Percentiles rank a stretch among this genome's conserved stretches.
phyloP scores from a whole-genome alignment of 1,139 yeast genomes.

The Wickerhamiella pararugosa region DNA sequence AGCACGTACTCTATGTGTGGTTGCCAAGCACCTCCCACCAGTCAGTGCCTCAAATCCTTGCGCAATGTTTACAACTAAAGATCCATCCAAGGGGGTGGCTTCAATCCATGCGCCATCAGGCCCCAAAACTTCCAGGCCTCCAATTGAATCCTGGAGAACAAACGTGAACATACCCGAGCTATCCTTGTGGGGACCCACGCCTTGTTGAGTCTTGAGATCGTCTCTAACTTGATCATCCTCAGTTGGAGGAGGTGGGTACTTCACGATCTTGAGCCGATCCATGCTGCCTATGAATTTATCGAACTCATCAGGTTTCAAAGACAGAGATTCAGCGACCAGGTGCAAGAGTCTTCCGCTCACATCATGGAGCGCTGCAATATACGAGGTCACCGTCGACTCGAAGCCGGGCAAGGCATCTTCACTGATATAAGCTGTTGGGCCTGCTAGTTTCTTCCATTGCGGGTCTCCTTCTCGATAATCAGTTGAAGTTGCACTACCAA shows the following conservation, averaged over 20 bases:
- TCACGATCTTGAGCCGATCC: slow-evolving; percentile 26
- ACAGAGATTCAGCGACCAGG: slow-evolving; percentile 42
- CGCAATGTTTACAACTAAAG: slow-evolving; percentile 27
- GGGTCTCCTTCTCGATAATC: slow-evolving; percentile 33
- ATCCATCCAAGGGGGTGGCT: slow-evolving; percentile 24
- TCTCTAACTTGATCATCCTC: background rate
- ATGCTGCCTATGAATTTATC: slow-evolving; percentile 35
- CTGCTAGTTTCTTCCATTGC: slow-evolving; percentile 42
- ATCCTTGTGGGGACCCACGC: slow-evolving; percentile 61
- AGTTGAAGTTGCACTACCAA: slow-evolving; percentile 41
- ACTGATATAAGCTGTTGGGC: slow-evolving; percentile 52
- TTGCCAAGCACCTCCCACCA: slow-evolving; percentile 34
- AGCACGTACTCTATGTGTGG: slow-evolving; percentile 47
- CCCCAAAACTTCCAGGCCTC: slow-evolving; percentile 48
- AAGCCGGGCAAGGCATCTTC: slow-evolving; percentile 36
- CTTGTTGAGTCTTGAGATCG: slow-evolving; percentile 30
- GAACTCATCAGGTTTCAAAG: slow-evolving; percentile 32
- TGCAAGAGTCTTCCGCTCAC: slow-evolving; percentile 32
- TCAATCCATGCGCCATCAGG: slow-evolving; percentile 50
- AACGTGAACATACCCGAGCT: slow-evolving; percentile 45
- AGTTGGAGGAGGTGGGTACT: slow-evolving; percentile 20
- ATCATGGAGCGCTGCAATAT: slow-evolving; percentile 34
- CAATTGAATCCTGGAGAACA: slow-evolving; percentile 40
- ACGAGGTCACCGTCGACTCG: slow-evolving; percentile 31
- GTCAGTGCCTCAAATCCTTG: slow-evolving; percentile 29